Conservation (phyloP, 176 grass and related monocot species). For the Carex myosuroides region DNA sequence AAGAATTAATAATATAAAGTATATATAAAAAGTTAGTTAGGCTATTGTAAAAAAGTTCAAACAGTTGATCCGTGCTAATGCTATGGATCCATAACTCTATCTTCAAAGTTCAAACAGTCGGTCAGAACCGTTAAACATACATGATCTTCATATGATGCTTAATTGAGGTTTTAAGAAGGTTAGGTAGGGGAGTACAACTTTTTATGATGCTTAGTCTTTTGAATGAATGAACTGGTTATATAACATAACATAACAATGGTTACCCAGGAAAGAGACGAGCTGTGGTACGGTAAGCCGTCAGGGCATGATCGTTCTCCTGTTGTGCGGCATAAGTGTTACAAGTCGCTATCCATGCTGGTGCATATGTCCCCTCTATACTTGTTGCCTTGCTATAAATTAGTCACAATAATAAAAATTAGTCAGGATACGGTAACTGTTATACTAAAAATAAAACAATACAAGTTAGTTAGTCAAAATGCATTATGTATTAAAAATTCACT, state of each 20-base stretch:
- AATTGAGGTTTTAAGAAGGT: background rate
- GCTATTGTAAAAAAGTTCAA: background rate
- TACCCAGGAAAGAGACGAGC: constrained; percentile 98
- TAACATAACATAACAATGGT: background rate
- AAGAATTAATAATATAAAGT: constrained; percentile 10
- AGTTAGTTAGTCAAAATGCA: background rate
- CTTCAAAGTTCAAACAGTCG: too few species aligned
- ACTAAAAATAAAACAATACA: background rate
- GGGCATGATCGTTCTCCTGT: constrained; percentile 91
- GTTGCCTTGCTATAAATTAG: constrained; percentile 65
- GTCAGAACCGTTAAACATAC: too few species aligned
- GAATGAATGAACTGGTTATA: background rate
- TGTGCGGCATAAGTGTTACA: constrained; percentile 92
- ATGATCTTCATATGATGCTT: too few species aligned
- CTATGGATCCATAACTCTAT: too few species aligned
- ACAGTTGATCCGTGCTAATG: too few species aligned
- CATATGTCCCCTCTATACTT: constrained; percentile 74
- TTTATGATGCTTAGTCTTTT: background rate
- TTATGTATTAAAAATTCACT: background rate
- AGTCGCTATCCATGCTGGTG: constrained; percentile 89
- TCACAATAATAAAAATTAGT: constrained; percentile 21
- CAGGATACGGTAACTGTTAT: background rate
- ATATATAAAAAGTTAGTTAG: background rate
- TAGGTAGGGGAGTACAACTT: background rate
- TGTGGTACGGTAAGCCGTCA: constrained; percentile 85